A percentile compares a stretch with the other conserved stretches of the same genome.
phyloP scores from a whole-genome alignment of 768 basidiomycete species.

The Boletus sp. region DNA sequence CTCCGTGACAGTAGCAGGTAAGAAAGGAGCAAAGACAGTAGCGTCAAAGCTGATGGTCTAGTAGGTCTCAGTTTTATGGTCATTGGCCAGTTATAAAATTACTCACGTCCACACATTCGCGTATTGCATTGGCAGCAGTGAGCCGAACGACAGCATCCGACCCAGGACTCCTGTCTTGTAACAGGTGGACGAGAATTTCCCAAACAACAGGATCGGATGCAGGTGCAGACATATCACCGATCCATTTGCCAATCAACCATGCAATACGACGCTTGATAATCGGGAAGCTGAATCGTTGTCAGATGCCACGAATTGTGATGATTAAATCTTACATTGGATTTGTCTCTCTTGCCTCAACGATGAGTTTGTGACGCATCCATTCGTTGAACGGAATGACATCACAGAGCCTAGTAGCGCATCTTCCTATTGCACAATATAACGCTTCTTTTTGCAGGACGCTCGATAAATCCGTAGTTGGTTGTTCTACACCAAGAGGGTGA shows the following conservation, averaged over 20 bases:
- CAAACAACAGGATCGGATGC: slow-evolving; percentile 67
- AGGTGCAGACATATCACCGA: slow-evolving; percentile 61
- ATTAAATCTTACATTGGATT: slow-evolving; percentile 51
- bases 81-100: not conserved
- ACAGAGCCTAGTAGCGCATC: slow-evolving; percentile 65
- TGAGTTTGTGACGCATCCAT: slow-evolving; percentile 65
- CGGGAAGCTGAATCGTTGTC: slow-evolving; percentile 57
- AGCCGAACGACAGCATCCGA: slow-evolving; percentile 85
- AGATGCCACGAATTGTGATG: slow-evolving; percentile 4
- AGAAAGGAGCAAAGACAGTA: slow-evolving; percentile 64
- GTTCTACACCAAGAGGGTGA: slow-evolving; percentile 29
- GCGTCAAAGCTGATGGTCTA: slow-evolving; percentile 67
- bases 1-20: slow-evolving; percentile 58
- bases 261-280: slow-evolving; percentile 95
- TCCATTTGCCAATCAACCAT: slow-evolving; percentile 92
- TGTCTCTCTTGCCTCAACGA: slow-evolving; percentile 55
- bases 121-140: slow-evolving; percentile 76
- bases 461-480: slow-evolving; percentile 51
- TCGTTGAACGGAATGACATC: slow-evolving; percentile 63
- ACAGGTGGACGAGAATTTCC: slow-evolving; percentile 76
- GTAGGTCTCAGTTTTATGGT: slow-evolving; percentile 6
- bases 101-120: slow-evolving; percentile 84
- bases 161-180: slow-evolving; percentile 65
- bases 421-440: slow-evolving; percentile 85
- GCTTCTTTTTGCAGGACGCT: slow-evolving; percentile 80